Base-by-base conservation (phyloP, 1,139 yeast genomes). In the Wickerhamiella infanticola region DNA sequence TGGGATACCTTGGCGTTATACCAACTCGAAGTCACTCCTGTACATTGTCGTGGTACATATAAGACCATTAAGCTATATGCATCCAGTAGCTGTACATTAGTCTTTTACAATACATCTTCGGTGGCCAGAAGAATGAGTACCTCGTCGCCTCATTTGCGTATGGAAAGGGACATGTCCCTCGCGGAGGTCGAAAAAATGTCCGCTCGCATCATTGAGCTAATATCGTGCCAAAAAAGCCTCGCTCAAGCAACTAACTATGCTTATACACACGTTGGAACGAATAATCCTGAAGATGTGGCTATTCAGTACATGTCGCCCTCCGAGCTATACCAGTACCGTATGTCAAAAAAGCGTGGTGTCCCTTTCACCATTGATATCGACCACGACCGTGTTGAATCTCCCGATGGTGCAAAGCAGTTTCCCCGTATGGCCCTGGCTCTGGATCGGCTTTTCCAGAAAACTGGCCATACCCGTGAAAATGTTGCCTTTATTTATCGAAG, bases 391-490 rank as follows among this genome's bases (percentile, higher is more conserved):
- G 13, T 38, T 25, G 29, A 25, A 6, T 25, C 25, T n/a, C 25
- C 40, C 8, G 40, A 38, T 5, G 40, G 40, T 4, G 40, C 40
- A 5, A 38, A 38, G 13, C 40, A 38, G 24, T 38, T 38, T 23
- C 40, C 40, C 4, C 24, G 25, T 7, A 38, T 38, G 40, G 40
- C 25, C 4, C 23, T 26, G 13, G 40, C 40, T 9, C 23, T 38
- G 23, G 40, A 38, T 9, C 29, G 40, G 18, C 24, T 38, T 25
- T 38, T 24, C 33, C 29, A 38, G 6, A 25, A 29, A 6, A 26
- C 24, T 13, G 40, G 33, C 18, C 26, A 25, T n/a, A 38, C 40
- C 5, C 24, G 25, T 29, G 40, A 38, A 31, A 38, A 38, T 11
- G 40, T 38, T 23, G 40, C 40, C 27, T 38, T 11, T 23, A n/a